Conservation (phyloP, 2,329 filamentous ascomycete species). For the Botryotinia convoluta region DNA sequence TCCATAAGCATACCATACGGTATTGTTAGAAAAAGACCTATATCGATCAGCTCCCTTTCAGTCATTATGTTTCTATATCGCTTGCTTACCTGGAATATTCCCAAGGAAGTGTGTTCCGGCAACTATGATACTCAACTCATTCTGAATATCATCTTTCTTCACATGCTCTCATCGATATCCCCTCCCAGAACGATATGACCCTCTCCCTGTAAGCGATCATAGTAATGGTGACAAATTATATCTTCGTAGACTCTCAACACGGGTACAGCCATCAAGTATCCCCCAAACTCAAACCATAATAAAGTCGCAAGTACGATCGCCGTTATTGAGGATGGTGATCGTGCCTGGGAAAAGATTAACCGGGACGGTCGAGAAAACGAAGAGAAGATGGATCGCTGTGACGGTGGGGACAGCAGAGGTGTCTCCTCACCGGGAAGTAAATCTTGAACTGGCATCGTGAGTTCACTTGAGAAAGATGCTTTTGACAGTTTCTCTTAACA, state of each 20-base stretch:
- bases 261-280: conserved; percentile 38
- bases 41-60: neutral
- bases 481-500: neutral
- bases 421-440: neutral
- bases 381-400: too few relatives aligned
- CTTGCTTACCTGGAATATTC: conserved; percentile 36
- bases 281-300: conserved; percentile 35
- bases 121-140: conserved; percentile 40
- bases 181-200: conserved; percentile 29
- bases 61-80: neutral
- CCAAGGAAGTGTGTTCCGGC: conserved; percentile 37
- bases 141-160: conserved; percentile 42
- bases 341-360: conserved; percentile 8
- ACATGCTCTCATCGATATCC: conserved; percentile 40
- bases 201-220: conserved; percentile 27
- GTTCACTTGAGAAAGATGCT: neutral
- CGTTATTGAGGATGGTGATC: conserved; percentile 36
- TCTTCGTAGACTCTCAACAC: conserved; percentile 41
- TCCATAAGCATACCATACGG: conserved; percentile 43
- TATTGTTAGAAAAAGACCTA: conserved; percentile 37
- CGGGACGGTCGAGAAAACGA: neutral
- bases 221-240: conserved; percentile 43
- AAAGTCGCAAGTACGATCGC: conserved; percentile 38
- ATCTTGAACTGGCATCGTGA: neutral
- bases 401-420: neutral